Evolutionary conservation across 208 protist genomes (phyloP).

Genomic region (Entamoeba invadens): DNA sequence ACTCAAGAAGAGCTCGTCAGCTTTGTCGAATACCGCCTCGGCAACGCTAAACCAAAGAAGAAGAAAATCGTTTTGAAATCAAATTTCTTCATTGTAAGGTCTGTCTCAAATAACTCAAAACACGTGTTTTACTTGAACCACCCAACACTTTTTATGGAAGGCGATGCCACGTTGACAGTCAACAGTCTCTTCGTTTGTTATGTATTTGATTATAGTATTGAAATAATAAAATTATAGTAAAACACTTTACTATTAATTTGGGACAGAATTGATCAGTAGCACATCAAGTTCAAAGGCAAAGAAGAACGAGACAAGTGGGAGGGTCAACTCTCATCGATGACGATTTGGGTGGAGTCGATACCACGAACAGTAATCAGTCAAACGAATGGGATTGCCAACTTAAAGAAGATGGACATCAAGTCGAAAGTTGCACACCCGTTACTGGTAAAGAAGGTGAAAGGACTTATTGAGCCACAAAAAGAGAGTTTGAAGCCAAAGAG

Average conservation of each 20-base stretch:
- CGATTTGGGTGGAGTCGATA: not conserved
- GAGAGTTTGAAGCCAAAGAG: not conserved
- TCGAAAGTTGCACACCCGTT: not conserved
- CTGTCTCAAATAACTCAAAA: not conserved
- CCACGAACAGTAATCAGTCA: not conserved
- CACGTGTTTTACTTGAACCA: not conserved
- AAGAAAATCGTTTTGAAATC: not conserved
- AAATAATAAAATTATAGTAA: not conserved
- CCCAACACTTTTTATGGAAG: not conserved
- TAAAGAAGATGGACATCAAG: not conserved
- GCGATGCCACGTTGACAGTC: not conserved
- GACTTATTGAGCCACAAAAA: no score
- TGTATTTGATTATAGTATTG: not conserved
- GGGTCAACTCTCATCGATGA: not conserved
- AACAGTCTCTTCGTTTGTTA: not conserved
- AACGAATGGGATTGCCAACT: not conserved
- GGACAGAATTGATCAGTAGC: no score
- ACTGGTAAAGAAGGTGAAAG: not conserved
- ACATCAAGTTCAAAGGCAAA: not conserved
- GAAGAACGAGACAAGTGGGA: not conserved
- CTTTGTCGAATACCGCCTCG: not conserved
- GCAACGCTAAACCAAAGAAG: not conserved
- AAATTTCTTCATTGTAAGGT: not conserved
- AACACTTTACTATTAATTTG: no score
- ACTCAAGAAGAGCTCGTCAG: not conserved